Conservation (phyloP, 305 asterid genomes). For the Lippia alba region DNA sequence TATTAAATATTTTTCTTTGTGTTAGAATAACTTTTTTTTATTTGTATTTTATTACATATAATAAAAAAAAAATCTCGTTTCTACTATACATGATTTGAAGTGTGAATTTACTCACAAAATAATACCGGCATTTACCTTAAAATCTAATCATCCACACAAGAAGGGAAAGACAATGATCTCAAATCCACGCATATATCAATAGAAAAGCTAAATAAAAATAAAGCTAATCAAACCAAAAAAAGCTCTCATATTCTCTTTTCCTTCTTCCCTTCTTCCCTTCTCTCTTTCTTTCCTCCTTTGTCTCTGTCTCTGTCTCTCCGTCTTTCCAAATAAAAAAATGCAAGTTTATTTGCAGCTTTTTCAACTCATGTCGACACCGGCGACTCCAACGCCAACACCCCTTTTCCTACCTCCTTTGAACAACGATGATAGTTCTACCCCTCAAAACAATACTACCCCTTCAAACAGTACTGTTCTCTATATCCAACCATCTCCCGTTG, state of each 20-base stretch:
- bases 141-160: neutral
- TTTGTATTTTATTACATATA: too few species aligned
- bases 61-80: too few species aligned
- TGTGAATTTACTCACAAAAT: neutral
- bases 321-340: neutral
- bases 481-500: constrained; percentile 35
- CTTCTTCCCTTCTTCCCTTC: neutral
- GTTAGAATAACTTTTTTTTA: too few species aligned
- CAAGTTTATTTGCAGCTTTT: neutral
- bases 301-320: neutral
- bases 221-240: neutral
- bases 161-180: neutral
- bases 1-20: too few species aligned
- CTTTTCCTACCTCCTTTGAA: neutral
- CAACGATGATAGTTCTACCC: neutral
- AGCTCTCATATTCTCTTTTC: neutral
- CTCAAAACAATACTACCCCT: neutral
- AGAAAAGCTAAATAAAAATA: neutral
- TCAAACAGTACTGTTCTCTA: constrained; percentile 8
- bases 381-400: neutral
- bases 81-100: neutral
- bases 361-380: neutral
- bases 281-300: neutral
- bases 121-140: neutral
- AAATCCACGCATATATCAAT: neutral